Evolutionary conservation across 768 basidiomycete genomes (phyloP).

Genomic region (Tulasnella sp.): DNA sequence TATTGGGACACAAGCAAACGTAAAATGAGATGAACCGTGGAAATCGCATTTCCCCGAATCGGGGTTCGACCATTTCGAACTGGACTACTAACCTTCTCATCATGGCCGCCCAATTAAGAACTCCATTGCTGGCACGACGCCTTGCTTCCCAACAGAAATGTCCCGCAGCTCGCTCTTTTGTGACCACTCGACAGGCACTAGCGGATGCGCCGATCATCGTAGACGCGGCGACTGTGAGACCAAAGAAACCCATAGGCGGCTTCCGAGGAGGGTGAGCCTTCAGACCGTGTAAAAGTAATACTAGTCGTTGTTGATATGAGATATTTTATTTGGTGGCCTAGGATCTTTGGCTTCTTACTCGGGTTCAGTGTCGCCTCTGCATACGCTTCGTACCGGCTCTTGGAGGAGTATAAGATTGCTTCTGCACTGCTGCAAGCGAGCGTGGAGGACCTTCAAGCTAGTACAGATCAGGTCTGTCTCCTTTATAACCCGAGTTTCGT

Average conservation of each 20-base stretch:
- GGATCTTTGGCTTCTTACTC: conserved; percentile 75
- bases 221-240: conserved; percentile 17
- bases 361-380: conserved; percentile 87
- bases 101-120: too few species aligned
- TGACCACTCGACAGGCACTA: not conserved
- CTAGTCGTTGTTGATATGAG: too few species aligned
- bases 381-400: conserved; percentile 72
- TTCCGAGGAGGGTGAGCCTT: conserved; percentile 35
- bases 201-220: not conserved
- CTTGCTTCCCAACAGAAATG: too few species aligned
- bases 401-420: conserved; percentile 85
- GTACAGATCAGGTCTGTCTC: conserved; percentile 59
- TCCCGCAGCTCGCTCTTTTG: not conserved
- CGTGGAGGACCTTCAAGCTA: conserved; percentile 74
- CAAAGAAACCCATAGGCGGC: conserved; percentile 62
- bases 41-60: too few species aligned
- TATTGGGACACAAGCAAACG: too few species aligned
- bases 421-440: conserved; percentile 80
- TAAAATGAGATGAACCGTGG: too few species aligned
- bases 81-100: too few species aligned
- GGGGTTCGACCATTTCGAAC: too few species aligned
- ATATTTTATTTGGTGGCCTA: conserved; percentile 24
- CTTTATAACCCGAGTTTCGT: not conserved
- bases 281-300: not conserved
- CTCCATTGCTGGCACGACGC: too few species aligned